These are phyloP conservation scores for Echria macrotheca DNA, from an alignment of 495 filamentous ascomycete genomes.

Conservation along the genomic window DNA sequence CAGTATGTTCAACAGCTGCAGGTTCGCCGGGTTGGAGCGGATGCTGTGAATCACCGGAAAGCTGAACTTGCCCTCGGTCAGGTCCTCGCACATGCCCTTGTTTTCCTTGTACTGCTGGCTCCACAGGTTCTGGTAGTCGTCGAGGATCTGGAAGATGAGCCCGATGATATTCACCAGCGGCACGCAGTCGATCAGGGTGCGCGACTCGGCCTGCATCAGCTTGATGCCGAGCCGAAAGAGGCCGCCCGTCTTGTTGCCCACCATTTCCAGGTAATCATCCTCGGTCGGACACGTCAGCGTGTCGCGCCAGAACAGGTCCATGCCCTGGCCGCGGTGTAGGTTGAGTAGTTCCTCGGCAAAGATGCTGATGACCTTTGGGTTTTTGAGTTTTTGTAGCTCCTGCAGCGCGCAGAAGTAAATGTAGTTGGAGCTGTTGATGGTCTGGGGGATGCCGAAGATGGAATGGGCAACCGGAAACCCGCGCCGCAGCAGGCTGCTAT, in stretches of 20 bases:
- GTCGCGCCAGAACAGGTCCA: conserved; percentile 97
- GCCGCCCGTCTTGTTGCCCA: conserved; percentile 94
- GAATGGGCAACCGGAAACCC: conserved; percentile 88
- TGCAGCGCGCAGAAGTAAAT: conserved; percentile 88
- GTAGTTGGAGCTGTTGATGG: conserved; percentile 97
- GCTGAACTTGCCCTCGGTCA: conserved; percentile 97
- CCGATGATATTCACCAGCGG: conserved; percentile 86
- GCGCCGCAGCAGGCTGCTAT: conserved; percentile 75
- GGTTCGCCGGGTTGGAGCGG: conserved; percentile 69
- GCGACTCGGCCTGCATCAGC: conserved; percentile 89
- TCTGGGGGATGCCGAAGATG: conserved; percentile 93
- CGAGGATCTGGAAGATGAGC: conserved; percentile 91
- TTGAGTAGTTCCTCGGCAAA: conserved; percentile 88
- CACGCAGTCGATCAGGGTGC: conserved; percentile 62
- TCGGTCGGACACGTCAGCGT: conserved; percentile 88
- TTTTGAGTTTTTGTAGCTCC: conserved; percentile 71
- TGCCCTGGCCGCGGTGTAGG: conserved; percentile 91
- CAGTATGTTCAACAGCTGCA: conserved; percentile 84
- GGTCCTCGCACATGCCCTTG: conserved; percentile 93
- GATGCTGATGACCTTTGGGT: conserved; percentile 64
- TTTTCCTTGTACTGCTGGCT: conserved; percentile 69
- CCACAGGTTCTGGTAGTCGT: conserved; percentile 90
- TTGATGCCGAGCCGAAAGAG: conserved; percentile 92
- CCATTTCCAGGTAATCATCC: conserved; percentile 98
- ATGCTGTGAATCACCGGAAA: conserved; percentile 97